These are phyloP conservation scores for Diplotaxis tenuifolia DNA, from an alignment of 345 rosid species.

Conservation along the genomic window DNA sequence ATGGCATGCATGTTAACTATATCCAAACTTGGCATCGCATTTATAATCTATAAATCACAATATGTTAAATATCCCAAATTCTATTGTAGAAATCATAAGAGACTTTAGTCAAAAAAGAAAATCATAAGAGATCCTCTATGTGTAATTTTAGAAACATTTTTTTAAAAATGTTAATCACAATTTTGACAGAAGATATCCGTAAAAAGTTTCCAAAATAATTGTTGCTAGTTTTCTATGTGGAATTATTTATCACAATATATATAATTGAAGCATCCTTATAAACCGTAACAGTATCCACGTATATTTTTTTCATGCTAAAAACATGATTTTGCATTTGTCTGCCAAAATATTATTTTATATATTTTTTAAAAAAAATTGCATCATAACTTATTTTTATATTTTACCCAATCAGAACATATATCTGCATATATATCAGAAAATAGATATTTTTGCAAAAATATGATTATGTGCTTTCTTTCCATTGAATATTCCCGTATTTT, in stretches of 20 bases:
- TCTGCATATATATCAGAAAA: too few relatives aligned
- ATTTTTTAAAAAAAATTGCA: too few relatives aligned
- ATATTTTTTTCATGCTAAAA: not conserved
- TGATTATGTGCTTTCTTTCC: too few relatives aligned
- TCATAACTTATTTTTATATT: not conserved
- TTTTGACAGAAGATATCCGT: not conserved
- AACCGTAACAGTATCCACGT: not conserved
- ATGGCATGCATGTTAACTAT: not conserved
- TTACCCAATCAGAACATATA: not conserved
- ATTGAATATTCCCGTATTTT: too few relatives aligned
- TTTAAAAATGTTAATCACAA: not conserved
- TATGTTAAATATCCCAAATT: not conserved
- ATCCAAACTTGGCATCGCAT: not conserved
- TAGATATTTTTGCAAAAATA: too few relatives aligned
- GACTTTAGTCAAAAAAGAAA: too few relatives aligned
- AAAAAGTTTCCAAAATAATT: not conserved
- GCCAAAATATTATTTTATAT: not conserved
- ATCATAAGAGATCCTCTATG: not conserved
- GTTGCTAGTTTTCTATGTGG: not conserved
- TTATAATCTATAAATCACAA: not conserved
- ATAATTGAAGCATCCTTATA: not conserved
- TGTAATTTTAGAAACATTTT: not conserved
- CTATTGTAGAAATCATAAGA: not conserved
- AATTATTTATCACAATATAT: not conserved
- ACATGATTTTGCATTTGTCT: not conserved